Evolutionary conservation across 2,329 filamentous ascomycete genomes (phyloP), one percentile per base, ranked within the genome.

Genomic region (Blastomyces percursus): DNA sequence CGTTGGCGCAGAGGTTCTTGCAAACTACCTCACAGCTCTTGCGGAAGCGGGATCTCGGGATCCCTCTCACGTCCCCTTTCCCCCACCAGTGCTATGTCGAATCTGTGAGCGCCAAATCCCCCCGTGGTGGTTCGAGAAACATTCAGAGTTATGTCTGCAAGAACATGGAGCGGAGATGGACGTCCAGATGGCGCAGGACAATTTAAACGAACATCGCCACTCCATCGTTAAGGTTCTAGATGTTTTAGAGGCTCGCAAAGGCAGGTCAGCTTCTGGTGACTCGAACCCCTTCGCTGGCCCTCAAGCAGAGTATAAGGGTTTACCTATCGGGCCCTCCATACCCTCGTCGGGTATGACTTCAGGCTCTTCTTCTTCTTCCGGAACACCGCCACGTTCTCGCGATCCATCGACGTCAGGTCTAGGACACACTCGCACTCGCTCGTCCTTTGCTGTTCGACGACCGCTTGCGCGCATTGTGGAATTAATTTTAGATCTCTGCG

Each of bases 51-150:
- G 89, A 59, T 81, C 87, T 35, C 88, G 89, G 50, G 90, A 86
- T 69, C 86, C 89, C 24, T 84, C 84, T 59, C 85, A 87, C 70
- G 87, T 92, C 72, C 86, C 91, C 11, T 90, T 91, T 2, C 91
- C 93, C 0, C 81, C 86, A 12, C 90, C 91, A 0, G 88, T 97
- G 4, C 83, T 99, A 19, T 99, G 94, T 75, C 91, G 94, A 60
- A 97, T 99, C 62, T 99, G 94, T 74, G 94, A 99, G 73, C 90
- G 94, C 61, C 91, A 96, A 66, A 97, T 99, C 64, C 91, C 91
- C 4, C 91, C 93, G 0, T 99, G 94, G 94, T 99, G 94, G 95
- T 99, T 99, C 69, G 94, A 99, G 76, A 99, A 97, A 75, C 94
- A 99, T 73, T 96, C 93, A 1, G 95, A 99, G 70, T 79, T 97